phyloP scores from a whole-genome alignment of 306 rosid species.

The Sechiopsis laciniata region DNA sequence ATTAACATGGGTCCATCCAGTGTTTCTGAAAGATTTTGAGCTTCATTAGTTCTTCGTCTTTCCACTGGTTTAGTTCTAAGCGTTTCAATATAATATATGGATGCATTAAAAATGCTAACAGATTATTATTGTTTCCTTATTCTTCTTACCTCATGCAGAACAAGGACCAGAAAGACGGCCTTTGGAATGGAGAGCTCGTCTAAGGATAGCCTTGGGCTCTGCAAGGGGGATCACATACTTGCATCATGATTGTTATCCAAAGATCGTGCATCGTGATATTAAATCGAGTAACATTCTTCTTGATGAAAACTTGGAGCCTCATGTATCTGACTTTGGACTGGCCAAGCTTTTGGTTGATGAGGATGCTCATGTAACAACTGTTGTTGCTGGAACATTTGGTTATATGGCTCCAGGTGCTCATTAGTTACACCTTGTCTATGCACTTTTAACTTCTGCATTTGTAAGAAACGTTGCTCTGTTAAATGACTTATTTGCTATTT shows the following conservation, averaged over 20 bases:
- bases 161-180: slow-evolving; percentile 30
- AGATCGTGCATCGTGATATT: slow-evolving; percentile 78
- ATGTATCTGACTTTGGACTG: slow-evolving; percentile 86
- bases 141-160: slow-evolving; percentile 24
- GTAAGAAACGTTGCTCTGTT: neutral
- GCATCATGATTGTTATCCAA: slow-evolving; percentile 88
- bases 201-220: slow-evolving; percentile 83
- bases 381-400: slow-evolving; percentile 97
- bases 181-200: slow-evolving; percentile 69
- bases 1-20: neutral
- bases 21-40: too few relatives aligned
- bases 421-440: neutral
- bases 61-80: too few relatives aligned
- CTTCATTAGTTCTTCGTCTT: neutral
- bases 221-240: slow-evolving; percentile 83
- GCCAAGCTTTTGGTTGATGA: slow-evolving; percentile 91
- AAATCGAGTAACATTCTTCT: slow-evolving; percentile 95
- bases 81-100: neutral
- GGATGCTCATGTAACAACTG: slow-evolving; percentile 90
- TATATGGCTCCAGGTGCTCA: slow-evolving; percentile 84
- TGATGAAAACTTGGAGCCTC: slow-evolving; percentile 80
- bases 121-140: neutral
- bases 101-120: neutral
- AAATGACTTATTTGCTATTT: neutral
- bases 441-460: neutral